Base-by-base conservation (phyloP, 2,329 filamentous ascomycete species). In the Pseudogymnoascus sp. region DNA sequence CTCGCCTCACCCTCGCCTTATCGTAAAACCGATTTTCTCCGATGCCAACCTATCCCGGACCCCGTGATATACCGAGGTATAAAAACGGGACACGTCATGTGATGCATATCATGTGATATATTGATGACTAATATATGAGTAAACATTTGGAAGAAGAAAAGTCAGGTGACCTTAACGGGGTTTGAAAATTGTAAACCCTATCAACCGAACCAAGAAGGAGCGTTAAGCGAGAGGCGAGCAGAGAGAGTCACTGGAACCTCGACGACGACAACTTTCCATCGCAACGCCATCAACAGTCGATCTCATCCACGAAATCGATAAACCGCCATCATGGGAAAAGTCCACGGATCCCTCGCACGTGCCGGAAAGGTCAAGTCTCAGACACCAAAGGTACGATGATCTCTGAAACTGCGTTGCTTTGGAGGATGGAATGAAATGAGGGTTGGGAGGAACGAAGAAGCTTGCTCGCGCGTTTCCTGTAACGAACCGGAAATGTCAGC, bases 341-440 rank as follows among this genome's bases (percentile, higher is more conserved):
- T 92, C 79, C 89, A 92, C 87, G 89, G 89, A 77, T 94, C 89
- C 76, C 88, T 94, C 79, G 89, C 89, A 77, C 89, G 90, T 90
- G 90, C 89, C 81, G 90, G 90, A 82, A 95, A 95, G 85, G 91
- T 96, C 86, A 95, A 95, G 88, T 92, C 89, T 80, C 89, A 92
- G 80, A 92, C 89, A 71, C 89, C 89, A 74, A 92, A 92, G 85
- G 88, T 91, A 83, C 77, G 83, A 77, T 67, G 64, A 65, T 55
- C 61, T 62, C 58, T 30, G 59, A 64, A 61, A 64, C 48, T 63
- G 45, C 26, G 45, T 52, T 52, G 45, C 45, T 52, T 52, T 52
- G 34, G 26, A 37, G 28, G 48, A 38, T 58, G 38, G 57, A 59
- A 60, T 48, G 21, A 39, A 59, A 60, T 48, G 21, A 39, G 37